Conservation (phyloP, 2,329 filamentous ascomycete species). For the Alternaria sp. region DNA sequence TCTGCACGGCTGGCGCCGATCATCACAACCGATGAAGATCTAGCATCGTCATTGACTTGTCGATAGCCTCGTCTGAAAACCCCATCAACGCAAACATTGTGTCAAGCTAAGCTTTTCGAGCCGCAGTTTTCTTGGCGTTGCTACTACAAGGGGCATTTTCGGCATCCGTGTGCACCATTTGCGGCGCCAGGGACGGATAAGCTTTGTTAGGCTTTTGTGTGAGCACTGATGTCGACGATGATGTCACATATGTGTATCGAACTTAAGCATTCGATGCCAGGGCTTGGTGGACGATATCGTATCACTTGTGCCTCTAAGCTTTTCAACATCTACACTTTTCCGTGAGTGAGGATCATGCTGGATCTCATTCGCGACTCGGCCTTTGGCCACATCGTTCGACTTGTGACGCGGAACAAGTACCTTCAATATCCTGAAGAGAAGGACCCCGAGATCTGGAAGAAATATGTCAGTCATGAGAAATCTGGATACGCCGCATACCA, state of each 20-base stretch:
- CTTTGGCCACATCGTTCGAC: constrained; percentile 52
- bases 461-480: constrained; percentile 61
- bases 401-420: constrained; percentile 49
- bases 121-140: constrained; percentile 1
- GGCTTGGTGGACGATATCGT: background rate
- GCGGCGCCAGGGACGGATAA: background rate
- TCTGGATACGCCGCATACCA: constrained; percentile 59
- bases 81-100: background rate
- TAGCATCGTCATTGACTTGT: constrained; percentile 22
- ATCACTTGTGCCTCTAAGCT: background rate
- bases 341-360: constrained; percentile 16
- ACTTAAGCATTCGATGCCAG: constrained; percentile 12
- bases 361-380: constrained; percentile 35
- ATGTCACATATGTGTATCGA: constrained; percentile 11
- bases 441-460: constrained; percentile 59
- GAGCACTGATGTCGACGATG: constrained; percentile 12
- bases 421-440: constrained; percentile 59
- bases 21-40: constrained; percentile 7
- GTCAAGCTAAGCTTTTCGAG: constrained; percentile 13
- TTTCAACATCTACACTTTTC: background rate
- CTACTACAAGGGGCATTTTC: constrained; percentile 3
- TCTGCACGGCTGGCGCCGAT: constrained; percentile 9
- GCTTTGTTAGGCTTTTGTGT: constrained; percentile 1
- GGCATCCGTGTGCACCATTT: background rate
- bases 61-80: constrained; percentile 2